These are phyloP conservation scores for Xylaria flabelliformis DNA, from an alignment of 495 filamentous ascomycete genomes.

Conservation along the genomic window DNA sequence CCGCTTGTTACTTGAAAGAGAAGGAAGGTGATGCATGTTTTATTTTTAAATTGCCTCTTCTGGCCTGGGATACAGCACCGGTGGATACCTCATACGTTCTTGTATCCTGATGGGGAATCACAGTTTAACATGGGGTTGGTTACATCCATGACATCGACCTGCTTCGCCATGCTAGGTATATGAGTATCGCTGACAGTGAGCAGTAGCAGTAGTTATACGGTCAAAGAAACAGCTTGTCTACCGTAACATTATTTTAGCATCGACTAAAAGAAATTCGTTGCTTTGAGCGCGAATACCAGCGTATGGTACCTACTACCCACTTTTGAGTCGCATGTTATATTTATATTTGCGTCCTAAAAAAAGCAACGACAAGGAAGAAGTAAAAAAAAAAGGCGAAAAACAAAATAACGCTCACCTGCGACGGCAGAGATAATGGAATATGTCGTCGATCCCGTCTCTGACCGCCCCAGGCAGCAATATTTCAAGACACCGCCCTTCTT, in stretches of 20 bases:
- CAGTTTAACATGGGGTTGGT: background rate
- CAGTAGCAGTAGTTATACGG: background rate
- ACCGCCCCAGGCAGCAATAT: slow-evolving; percentile 20
- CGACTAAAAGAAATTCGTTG: background rate
- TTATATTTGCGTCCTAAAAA: background rate
- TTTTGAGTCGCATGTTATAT: background rate
- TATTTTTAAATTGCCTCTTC: background rate
- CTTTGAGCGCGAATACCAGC: background rate
- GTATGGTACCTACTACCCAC: background rate
- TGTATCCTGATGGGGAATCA: background rate
- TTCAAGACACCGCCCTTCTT: slow-evolving; percentile 9
- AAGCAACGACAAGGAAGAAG: background rate
- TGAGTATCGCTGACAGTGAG: background rate
- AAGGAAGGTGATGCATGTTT: background rate
- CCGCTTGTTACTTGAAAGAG: background rate
- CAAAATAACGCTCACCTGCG: background rate
- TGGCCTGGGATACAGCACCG: background rate
- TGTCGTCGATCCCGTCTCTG: slow-evolving; percentile 23
- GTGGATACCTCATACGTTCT: background rate
- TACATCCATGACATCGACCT: slow-evolving; percentile 27
- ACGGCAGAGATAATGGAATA: slow-evolving; percentile 20
- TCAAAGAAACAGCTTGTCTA: background rate
- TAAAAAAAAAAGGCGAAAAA: background rate
- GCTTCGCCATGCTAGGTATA: background rate
- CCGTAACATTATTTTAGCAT: background rate